Evolutionary conservation across 257 asterid genomes (phyloP).

Genomic region (Solanum chilense): DNA sequence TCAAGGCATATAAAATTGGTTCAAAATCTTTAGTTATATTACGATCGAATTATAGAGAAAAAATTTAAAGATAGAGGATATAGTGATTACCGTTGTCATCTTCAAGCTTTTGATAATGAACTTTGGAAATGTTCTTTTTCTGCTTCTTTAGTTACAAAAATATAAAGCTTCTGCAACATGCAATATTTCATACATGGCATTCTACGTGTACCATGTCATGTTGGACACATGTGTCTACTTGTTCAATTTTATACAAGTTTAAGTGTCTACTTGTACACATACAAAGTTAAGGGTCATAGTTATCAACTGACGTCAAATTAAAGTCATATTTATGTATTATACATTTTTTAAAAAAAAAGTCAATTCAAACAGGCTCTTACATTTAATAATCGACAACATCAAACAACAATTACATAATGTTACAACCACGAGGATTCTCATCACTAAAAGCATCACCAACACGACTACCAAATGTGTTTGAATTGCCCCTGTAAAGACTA

Average conservation of each 20-base stretch:
- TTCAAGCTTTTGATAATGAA: not conserved
- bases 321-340: too few species aligned
- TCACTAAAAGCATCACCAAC: conserved; percentile 59
- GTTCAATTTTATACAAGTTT: too few species aligned
- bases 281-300: too few species aligned
- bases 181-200: not conserved
- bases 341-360: too few species aligned
- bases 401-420: conserved; percentile 29
- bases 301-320: too few species aligned
- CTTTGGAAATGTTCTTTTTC: not conserved
- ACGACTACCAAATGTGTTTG: conserved; percentile 40
- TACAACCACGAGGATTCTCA: conserved; percentile 53
- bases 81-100: not conserved
- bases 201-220: too few species aligned
- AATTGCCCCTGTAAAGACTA: not conserved
- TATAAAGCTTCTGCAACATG: not conserved
- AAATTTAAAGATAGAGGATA: not conserved
- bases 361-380: not conserved
- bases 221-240: too few species aligned
- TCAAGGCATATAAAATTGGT: not conserved
- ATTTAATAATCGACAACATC: not conserved
- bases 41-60: not conserved
- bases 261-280: too few species aligned
- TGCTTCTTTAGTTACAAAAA: not conserved
- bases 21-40: not conserved